A percentile compares a stretch with the other conserved stretches of the same genome.
Conservation (phyloP, 2,329 filamentous ascomycete genomes). For the Cadophora malorum region DNA sequence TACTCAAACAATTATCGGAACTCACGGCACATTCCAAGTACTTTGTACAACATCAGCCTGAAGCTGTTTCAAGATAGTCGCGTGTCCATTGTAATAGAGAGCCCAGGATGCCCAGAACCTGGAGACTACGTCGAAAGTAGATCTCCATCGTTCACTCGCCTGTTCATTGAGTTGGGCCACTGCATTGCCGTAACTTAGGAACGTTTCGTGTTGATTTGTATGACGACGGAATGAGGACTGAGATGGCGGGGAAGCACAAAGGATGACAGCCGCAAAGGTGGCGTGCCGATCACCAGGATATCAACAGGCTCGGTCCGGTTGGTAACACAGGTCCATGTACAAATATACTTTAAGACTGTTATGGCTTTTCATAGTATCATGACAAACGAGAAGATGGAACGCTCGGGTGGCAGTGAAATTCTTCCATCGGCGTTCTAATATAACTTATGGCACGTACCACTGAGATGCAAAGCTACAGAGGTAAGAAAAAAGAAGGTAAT, state of each 20-base stretch:
- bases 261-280: constrained; percentile 6
- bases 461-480: too few species aligned
- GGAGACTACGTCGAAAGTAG: not conserved
- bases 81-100: constrained; percentile 4
- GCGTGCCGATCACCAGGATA: constrained; percentile 8
- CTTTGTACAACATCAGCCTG: constrained; percentile 14
- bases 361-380: not conserved
- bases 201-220: constrained; percentile 12
- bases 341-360: not conserved
- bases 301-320: constrained; percentile 12
- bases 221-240: not conserved
- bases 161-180: not conserved
- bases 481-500: too few species aligned
- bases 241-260: constrained; percentile 1
- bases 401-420: too few species aligned
- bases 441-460: too few species aligned
- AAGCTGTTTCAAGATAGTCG: constrained; percentile 21
- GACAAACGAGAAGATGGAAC: too few species aligned
- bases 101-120: constrained; percentile 1
- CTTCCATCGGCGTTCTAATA: too few species aligned
- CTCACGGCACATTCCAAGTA: not conserved
- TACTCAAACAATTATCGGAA: not conserved
- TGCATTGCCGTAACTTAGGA: not conserved
- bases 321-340: constrained; percentile 1
- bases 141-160: not conserved